phyloP scores from a whole-genome alignment of 306 rosid genomes.

The Pachyrhizus erosus region DNA sequence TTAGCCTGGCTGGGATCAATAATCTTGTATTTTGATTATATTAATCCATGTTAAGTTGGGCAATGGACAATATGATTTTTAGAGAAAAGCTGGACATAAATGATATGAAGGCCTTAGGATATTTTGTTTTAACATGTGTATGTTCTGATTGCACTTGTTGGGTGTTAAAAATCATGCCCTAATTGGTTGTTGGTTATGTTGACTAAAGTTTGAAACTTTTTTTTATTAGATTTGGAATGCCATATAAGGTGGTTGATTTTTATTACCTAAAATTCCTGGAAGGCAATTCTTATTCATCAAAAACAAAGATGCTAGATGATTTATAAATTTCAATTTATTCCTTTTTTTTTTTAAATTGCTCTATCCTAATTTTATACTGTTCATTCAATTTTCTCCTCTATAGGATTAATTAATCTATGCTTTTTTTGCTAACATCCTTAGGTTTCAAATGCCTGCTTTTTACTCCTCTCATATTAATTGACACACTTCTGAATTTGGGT shows the following conservation, averaged over 20 bases:
- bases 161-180: not conserved
- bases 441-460: not conserved
- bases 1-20: not conserved
- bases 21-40: not conserved
- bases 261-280: not conserved
- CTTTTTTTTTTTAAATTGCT: not conserved
- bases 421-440: not conserved
- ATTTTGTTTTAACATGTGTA: not conserved
- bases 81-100: not conserved
- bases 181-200: not conserved
- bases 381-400: not conserved
- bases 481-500: not conserved
- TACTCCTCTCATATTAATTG: not conserved
- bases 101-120: not conserved
- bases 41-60: not conserved
- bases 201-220: not conserved
- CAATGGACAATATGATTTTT: not conserved
- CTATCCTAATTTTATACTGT: not conserved
- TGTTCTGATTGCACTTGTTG: not conserved
- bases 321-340: not conserved
- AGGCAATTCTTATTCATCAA: not conserved
- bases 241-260: not conserved
- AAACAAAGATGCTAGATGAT: not conserved
- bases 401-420: not conserved
- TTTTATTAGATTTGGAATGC: not conserved